Conservation (phyloP, 2,329 filamentous ascomycete genomes). For the Rutstroemia sp. region DNA sequence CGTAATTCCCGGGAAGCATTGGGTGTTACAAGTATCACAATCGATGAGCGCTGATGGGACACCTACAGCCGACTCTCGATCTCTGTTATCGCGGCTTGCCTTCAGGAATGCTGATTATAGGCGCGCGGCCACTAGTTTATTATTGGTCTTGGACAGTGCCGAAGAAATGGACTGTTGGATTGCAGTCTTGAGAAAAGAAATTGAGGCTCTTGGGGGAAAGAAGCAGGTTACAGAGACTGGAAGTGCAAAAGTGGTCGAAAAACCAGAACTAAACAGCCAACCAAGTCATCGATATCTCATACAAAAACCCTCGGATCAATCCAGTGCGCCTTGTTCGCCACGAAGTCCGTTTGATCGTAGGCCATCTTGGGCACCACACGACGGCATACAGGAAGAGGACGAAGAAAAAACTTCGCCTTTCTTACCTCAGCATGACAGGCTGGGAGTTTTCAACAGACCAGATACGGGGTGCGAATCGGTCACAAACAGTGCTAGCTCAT, state of each 20-base stretch:
- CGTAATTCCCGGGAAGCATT: constrained; percentile 70
- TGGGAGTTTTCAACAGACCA: constrained; percentile 7
- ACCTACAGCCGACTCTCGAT: constrained; percentile 44
- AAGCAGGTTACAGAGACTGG: constrained; percentile 55
- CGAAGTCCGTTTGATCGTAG: constrained; percentile 12
- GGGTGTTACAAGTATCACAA: constrained; percentile 71
- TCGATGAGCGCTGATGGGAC: constrained; percentile 51
- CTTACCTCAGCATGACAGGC: too few relatives aligned
- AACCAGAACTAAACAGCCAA: constrained; percentile 22
- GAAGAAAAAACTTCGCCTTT: constrained; percentile 6
- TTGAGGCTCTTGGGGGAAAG: constrained; percentile 62
- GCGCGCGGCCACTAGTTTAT: constrained; percentile 52
- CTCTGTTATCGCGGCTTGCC: constrained; percentile 57
- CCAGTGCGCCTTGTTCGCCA: constrained; percentile 18
- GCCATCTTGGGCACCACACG: background rate
- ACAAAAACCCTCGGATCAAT: constrained; percentile 17
- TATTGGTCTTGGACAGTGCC: constrained; percentile 66
- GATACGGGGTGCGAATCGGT: constrained; percentile 45
- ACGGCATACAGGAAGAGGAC: background rate
- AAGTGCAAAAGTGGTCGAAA: constrained; percentile 38
- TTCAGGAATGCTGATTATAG: constrained; percentile 48
- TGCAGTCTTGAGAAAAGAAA: constrained; percentile 57
- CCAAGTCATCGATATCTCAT: constrained; percentile 25
- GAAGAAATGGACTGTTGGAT: constrained; percentile 76
- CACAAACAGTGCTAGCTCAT: constrained; percentile 49